Evolutionary conservation across 2,329 filamentous ascomycete genomes (phyloP).

Genomic region (Penicillium sp.): DNA sequence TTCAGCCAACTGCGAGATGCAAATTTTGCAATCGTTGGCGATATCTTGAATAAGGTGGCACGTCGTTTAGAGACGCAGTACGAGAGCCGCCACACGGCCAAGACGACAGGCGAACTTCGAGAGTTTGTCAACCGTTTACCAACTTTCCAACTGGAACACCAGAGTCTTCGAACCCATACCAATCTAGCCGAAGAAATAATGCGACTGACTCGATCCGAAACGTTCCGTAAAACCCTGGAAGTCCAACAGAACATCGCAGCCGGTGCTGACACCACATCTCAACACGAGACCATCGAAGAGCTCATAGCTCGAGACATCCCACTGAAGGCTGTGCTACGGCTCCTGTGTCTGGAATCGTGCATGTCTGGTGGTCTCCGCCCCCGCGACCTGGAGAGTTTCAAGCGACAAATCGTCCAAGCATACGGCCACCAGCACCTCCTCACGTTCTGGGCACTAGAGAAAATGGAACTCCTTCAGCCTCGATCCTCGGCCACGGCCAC

Average conservation of each 20-base stretch:
- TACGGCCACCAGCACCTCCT: conserved; percentile 95
- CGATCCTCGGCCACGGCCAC: conserved; percentile 72
- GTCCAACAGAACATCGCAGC: conserved; percentile 94
- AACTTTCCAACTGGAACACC: conserved; percentile 86
- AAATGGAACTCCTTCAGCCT: conserved; percentile 78
- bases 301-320: conserved; percentile 85
- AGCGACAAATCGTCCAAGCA: conserved; percentile 79
- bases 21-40: conserved; percentile 93
- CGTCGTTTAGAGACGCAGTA: conserved; percentile 82
- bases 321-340: conserved; percentile 72
- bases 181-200: conserved; percentile 92
- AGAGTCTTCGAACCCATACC: conserved; percentile 87
- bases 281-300: conserved; percentile 89
- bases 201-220: conserved; percentile 82
- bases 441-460: conserved; percentile 83
- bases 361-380: conserved; percentile 83
- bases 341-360: conserved; percentile 88
- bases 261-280: conserved; percentile 79
- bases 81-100: conserved; percentile 78
- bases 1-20: conserved; percentile 84
- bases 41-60: conserved; percentile 83
- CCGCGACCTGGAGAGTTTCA: conserved; percentile 85
- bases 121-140: conserved; percentile 95
- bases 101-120: conserved; percentile 84
- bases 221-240: conserved; percentile 83